A percentile compares a stretch with the other conserved stretches of the same genome.
phyloP scores from a whole-genome alignment of 192 early-diverging fungal species.

The Dissophora ornata region DNA sequence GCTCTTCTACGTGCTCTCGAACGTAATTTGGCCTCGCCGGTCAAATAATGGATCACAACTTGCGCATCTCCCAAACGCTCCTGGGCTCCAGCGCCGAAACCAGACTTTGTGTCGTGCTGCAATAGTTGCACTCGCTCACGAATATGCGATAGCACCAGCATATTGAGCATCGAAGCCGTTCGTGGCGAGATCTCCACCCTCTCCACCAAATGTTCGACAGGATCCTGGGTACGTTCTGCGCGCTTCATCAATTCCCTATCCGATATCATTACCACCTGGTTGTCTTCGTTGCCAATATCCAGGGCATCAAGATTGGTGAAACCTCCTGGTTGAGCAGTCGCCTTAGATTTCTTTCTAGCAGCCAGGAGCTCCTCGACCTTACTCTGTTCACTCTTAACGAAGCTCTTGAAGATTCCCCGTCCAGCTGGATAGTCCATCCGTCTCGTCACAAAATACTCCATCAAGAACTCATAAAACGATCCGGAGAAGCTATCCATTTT shows the following conservation, averaged over 20 bases:
- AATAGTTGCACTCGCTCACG: slow-evolving; percentile 24
- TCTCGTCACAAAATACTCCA: slow-evolving; percentile 38
- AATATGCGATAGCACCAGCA: slow-evolving; percentile 30
- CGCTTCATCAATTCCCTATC: slow-evolving; percentile 16
- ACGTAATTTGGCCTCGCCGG: slow-evolving; percentile 8
- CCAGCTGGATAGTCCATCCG: slow-evolving; percentile 28
- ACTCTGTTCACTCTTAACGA: slow-evolving; percentile 23
- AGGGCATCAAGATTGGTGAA: no score
- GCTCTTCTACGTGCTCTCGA: background rate
- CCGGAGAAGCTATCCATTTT: slow-evolving; percentile 3
- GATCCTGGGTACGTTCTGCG: background rate
- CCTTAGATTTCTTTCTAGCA: background rate
- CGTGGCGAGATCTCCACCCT: slow-evolving; percentile 22
- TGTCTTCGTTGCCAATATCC: slow-evolving; percentile 2
- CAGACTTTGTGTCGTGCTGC: slow-evolving; percentile 36
- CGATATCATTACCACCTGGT: slow-evolving; percentile 6
- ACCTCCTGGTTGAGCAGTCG: no score
- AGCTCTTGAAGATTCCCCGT: slow-evolving; percentile 32
- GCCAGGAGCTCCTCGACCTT: slow-evolving; percentile 8
- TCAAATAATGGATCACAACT: slow-evolving; percentile 33
- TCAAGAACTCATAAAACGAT: slow-evolving; percentile 46
- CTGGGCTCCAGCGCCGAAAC: slow-evolving; percentile 20
- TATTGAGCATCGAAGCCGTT: slow-evolving; percentile 39
- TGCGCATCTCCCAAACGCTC: slow-evolving; percentile 32
- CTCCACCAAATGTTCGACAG: slow-evolving; percentile 29